Evolutionary conservation across 495 filamentous ascomycete genomes (phyloP).

Genomic region (Neurospora sp.): DNA sequence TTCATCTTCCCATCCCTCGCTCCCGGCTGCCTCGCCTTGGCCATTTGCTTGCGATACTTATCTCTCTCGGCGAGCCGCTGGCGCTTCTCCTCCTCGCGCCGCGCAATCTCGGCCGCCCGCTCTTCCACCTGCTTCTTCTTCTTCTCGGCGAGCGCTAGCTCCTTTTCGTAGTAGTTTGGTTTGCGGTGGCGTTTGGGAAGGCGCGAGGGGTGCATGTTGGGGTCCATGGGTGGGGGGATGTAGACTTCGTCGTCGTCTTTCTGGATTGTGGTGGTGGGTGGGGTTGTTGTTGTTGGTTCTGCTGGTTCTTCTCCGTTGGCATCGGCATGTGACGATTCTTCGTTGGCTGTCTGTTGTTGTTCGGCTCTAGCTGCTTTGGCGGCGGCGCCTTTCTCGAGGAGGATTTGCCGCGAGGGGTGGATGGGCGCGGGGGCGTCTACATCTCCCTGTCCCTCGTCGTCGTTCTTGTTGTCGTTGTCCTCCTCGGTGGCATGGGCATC

Average conservation of each 20-base stretch:
- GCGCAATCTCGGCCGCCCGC: conserved; percentile 45
- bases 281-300: background rate
- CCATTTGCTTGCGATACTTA: conserved; percentile 56
- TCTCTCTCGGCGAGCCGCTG: conserved; percentile 50
- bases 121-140: conserved; percentile 55
- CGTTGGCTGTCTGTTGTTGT: background rate
- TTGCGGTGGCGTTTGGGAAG: conserved; percentile 20
- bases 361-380: conserved; percentile 7
- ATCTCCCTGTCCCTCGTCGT: background rate
- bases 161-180: conserved; percentile 64
- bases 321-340: background rate
- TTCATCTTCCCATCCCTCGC: conserved; percentile 65
- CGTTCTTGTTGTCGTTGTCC: background rate
- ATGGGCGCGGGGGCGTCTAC: background rate
- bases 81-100: conserved; percentile 42
- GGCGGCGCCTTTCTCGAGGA: conserved; percentile 11
- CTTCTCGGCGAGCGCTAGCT: conserved; percentile 58
- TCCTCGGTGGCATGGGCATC: background rate
- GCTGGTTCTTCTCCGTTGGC: background rate
- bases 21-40: conserved; percentile 65
- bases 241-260: background rate
- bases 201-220: conserved; percentile 4
- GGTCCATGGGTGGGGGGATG: background rate
- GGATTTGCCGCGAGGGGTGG: background rate
- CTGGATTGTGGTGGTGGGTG: background rate